phyloP scores from a whole-genome alignment of 2,329 filamentous ascomycete genomes.

The Xylariaceae sp. region DNA sequence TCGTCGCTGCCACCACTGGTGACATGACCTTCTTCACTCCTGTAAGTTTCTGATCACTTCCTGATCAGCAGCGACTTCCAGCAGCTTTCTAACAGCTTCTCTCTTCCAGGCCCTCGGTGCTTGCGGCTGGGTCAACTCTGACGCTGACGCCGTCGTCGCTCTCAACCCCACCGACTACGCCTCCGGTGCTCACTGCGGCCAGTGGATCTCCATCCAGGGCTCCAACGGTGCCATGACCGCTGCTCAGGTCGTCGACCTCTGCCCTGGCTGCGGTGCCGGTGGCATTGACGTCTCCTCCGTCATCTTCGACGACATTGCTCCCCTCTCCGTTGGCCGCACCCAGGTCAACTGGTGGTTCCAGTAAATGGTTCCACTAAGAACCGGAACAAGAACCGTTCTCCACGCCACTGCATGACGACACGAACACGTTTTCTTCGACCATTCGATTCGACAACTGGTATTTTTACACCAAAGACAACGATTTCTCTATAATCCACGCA shows the following conservation, averaged over 20 bases:
- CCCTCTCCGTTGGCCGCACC: constrained; percentile 4
- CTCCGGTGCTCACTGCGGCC: constrained; percentile 17
- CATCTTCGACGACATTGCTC: constrained; percentile 20
- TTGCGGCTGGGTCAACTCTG: constrained; percentile 12
- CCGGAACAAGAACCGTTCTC: not conserved
- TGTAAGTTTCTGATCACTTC: constrained; percentile 7
- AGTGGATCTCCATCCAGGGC: constrained; percentile 18
- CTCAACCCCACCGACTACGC: constrained; percentile 17
- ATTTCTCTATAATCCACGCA: not conserved
- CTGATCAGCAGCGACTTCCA: not conserved
- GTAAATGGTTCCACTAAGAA: constrained; percentile 8
- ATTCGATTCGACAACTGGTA: not conserved
- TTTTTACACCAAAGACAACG: not conserved
- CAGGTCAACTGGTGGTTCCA: constrained; percentile 21
- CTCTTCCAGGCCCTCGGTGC: constrained; percentile 15
- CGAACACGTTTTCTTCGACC: not conserved
- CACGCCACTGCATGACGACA: not conserved
- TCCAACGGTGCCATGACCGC: constrained; percentile 12
- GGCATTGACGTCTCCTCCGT: constrained; percentile 17
- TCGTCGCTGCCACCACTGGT: constrained; percentile 9
- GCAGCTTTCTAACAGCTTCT: constrained; percentile 2
- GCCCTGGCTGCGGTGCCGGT: constrained; percentile 13
- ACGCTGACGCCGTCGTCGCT: constrained; percentile 13
- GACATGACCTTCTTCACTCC: constrained; percentile 17
- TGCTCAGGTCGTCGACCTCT: constrained; percentile 16